phyloP scores from a whole-genome alignment of 1,139 yeast genomes.

The Geotrichum candidum region DNA sequence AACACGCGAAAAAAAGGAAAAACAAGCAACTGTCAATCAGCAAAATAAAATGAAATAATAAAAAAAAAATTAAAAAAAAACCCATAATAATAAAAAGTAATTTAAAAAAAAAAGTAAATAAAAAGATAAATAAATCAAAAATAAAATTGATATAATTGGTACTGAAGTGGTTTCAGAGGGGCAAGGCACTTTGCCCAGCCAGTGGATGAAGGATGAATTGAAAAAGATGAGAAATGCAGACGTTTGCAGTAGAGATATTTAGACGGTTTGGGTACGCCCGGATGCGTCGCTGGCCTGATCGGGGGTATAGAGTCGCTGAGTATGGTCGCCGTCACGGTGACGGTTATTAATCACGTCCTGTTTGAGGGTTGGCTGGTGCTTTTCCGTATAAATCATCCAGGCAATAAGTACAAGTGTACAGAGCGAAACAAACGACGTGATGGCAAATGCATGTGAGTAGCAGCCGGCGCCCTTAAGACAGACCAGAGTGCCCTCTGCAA shows the following conservation, averaged over 20 bases:
- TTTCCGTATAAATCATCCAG: slow-evolving; percentile 24
- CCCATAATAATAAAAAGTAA: neutral
- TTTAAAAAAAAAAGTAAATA: too few species aligned
- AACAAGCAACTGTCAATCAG: neutral
- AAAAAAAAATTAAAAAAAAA: neutral
- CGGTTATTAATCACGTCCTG: neutral
- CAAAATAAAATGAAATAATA: neutral
- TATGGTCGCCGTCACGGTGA: neutral
- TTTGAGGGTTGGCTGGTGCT: slow-evolving; percentile 18
- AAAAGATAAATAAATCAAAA: too few species aligned
- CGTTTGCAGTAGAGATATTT: neutral
- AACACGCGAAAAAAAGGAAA: too few species aligned
- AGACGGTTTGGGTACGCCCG: neutral
- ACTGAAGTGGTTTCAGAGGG: too few species aligned
- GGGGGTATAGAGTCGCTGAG: neutral
- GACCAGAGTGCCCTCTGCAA: slow-evolving; percentile 18
- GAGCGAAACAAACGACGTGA: slow-evolving; percentile 35
- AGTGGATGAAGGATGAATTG: too few species aligned
- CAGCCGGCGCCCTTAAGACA: slow-evolving; percentile 28
- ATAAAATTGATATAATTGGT: too few species aligned
- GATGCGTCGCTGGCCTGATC: neutral
- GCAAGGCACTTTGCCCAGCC: too few species aligned
- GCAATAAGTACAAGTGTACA: slow-evolving; percentile 34
- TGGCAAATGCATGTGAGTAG: slow-evolving; percentile 26
- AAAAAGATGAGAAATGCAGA: neutral